Base-by-base conservation (phyloP, 148 eudicot genomes). In the Persicaria tinctoria region DNA sequence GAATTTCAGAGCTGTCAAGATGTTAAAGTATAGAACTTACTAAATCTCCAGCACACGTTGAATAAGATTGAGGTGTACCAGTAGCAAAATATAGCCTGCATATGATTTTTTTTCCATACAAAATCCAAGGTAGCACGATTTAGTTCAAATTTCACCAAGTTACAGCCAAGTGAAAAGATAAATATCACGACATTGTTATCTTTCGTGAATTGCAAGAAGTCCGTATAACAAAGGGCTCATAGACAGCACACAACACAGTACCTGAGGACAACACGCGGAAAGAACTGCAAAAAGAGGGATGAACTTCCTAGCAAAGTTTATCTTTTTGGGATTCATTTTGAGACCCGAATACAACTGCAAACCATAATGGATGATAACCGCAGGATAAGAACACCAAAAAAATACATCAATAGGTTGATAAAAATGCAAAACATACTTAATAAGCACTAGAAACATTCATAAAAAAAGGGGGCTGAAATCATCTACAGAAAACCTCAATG, bases 71-170 rank as follows among this genome's bases (percentile, higher is more conserved):
- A 84, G 72, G 98, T 90, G 68, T 91, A 76, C 97, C 97, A 91
- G 73, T 91, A 94, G 75, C 89, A 94, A 75, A 91, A 94, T 68
- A 94, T 76, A 77, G 95, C 98, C 98, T 94, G 93, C 82, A 64
- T 13, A 64, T 55, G 60, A 55, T 17, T 4, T 55, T 55, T 54
- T 2, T 51, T 4, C 14, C 4, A 51, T 11, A 11, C 14, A 5
- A 51, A 5, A 12, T 16, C 17, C 60, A 55, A n/a, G 60, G 17
- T 16, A 20, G 17, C 48, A 27, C 0, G 12, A 51, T 2, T 10
- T 10, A 51, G 14, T 51, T 13, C n/a, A 51, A 12, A 51, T 51
- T 51, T 10, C 55, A 51, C 55, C 4, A 51, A 16, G 55, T 10
- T 11, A 51, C 14, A 51, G 55, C 14, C 55, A 13, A 51, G 11